Conservation (phyloP, 1,284 basidiomycete species). For the Hemileia vastatrix region DNA sequence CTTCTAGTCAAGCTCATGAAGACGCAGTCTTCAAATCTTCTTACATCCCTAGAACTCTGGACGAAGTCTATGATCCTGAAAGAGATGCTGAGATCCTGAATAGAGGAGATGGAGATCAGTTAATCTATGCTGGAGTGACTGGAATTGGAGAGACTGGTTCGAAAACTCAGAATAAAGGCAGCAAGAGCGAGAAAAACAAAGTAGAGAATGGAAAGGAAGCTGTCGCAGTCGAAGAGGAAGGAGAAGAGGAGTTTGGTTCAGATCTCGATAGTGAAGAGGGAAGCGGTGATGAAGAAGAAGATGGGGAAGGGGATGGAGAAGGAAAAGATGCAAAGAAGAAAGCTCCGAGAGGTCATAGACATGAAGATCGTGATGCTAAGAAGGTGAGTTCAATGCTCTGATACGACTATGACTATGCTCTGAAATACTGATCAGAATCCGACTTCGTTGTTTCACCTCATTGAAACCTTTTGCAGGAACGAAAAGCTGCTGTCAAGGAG, state of each 20-base stretch:
- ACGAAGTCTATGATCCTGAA: conserved; percentile 85
- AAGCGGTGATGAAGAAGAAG: conserved; percentile 21
- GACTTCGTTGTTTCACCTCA: no score
- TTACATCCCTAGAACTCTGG: conserved; percentile 83
- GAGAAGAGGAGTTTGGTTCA: not conserved
- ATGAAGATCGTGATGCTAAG: conserved; percentile 83
- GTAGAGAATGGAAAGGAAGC: conserved; percentile 44
- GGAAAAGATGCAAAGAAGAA: conserved; percentile 39
- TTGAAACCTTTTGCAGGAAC: no score
- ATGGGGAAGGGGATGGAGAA: conserved; percentile 30
- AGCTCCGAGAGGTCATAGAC: conserved; percentile 67
- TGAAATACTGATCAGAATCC: no score
- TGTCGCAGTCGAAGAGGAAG: conserved; percentile 35
- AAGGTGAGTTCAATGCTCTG: conserved; percentile 67
- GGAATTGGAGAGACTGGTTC: conserved; percentile 50
- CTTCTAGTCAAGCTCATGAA: conserved; percentile 52
- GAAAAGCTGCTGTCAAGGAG: conserved; percentile 77
- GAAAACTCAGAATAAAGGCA: not conserved
- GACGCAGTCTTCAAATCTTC: conserved; percentile 80
- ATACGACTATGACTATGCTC: no score
- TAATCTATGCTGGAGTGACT: conserved; percentile 78
- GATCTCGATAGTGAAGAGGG: conserved; percentile 1
- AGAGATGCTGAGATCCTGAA: conserved; percentile 67
- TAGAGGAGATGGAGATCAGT: conserved; percentile 57
- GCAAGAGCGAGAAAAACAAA: conserved; percentile 40